A percentile compares a stretch with the other conserved stretches of the same genome.
phyloP scores from a whole-genome alignment of 2,329 filamentous ascomycete genomes.

The Chrysoporthe cubensis region DNA sequence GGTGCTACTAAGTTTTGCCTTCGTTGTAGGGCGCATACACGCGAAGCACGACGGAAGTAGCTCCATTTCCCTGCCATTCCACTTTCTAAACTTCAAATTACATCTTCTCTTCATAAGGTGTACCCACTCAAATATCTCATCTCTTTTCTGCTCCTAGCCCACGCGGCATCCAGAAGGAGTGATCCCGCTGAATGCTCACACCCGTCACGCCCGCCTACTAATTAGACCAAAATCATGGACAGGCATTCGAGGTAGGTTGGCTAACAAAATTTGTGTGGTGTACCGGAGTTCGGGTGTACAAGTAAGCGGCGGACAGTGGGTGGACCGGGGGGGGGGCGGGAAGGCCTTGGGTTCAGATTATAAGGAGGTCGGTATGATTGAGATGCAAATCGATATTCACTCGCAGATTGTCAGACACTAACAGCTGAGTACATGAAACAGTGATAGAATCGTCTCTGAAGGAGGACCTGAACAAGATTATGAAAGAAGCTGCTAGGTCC shows the following conservation, averaged over 20 bases:
- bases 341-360: no score
- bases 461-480: conserved; percentile 20
- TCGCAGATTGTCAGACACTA: no score
- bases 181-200: not conserved
- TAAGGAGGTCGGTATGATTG: no score
- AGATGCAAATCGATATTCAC: no score
- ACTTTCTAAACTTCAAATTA: not conserved
- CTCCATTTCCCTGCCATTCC: not conserved
- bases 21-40: not conserved
- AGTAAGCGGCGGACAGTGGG: no score
- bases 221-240: not conserved
- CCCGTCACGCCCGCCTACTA: not conserved
- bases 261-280: not conserved
- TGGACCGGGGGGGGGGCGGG: no score
- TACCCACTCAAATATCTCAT: no score
- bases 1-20: no score
- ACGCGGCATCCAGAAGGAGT: not conserved
- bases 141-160: no score
- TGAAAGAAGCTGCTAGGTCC: conserved; percentile 18
- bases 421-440: no score
- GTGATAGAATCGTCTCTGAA: not conserved
- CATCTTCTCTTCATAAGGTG: not conserved
- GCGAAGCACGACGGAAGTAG: not conserved
- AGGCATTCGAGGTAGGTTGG: not conserved
- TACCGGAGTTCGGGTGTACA: no score